These are phyloP conservation scores for Plasmodium fragile DNA, from an alignment of 169 alveolate species.

Conservation along the genomic window DNA sequence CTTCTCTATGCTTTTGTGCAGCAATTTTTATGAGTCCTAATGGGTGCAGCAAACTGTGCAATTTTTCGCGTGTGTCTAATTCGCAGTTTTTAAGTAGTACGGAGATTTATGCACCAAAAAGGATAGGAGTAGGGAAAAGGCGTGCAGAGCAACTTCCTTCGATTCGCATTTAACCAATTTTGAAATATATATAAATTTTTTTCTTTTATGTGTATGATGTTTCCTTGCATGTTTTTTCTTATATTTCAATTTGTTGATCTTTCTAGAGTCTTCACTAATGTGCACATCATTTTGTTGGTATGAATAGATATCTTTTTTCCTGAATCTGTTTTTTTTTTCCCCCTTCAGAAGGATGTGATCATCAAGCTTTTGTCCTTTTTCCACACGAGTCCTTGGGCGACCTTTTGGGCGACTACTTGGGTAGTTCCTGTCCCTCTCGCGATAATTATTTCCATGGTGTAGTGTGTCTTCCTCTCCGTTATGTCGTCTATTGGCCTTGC, in stretches of 20 bases:
- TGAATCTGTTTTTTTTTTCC: neutral
- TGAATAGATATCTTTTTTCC: neutral
- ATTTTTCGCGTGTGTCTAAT: conserved; percentile 22
- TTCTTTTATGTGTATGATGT: conserved; percentile 15
- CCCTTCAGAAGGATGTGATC: neutral
- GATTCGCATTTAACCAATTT: conserved; percentile 77
- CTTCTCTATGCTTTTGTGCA: neutral
- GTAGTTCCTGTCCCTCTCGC: neutral
- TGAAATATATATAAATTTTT: conserved; percentile 72
- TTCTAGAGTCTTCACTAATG: conserved; percentile 1
- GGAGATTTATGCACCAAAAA: conserved; percentile 73
- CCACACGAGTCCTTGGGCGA: neutral
- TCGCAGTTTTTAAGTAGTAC: conserved; percentile 51
- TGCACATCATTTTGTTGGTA: neutral
- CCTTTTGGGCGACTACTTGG: neutral
- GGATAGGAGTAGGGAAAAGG: conserved; percentile 70
- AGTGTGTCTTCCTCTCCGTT: neutral
- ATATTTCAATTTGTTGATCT: conserved; percentile 1
- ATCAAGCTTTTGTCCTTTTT: neutral
- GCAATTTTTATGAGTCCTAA: neutral
- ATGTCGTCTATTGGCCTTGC: neutral
- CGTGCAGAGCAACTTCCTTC: conserved; percentile 75
- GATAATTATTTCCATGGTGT: neutral
- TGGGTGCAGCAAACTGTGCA: neutral
- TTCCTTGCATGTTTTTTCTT: conserved; percentile 3